Evolutionary conservation across 352 stramenopile genomes (phyloP).

Genomic region (Phytophthora pisi): DNA sequence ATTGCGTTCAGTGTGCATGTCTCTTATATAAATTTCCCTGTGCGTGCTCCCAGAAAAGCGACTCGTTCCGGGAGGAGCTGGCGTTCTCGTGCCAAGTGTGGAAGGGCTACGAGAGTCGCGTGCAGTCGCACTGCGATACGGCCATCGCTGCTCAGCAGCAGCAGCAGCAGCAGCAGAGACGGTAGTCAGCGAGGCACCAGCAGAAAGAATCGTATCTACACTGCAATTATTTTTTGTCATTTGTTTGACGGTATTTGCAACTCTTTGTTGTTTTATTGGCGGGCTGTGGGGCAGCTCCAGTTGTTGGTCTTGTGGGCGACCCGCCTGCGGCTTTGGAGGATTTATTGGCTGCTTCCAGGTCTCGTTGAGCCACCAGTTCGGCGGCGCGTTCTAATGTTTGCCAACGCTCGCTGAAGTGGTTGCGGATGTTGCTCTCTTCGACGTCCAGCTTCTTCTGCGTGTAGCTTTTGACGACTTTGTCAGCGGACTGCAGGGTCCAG

Average conservation of each 20-base stretch:
- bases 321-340: neutral
- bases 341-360: conserved; percentile 12
- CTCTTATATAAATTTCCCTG: no score
- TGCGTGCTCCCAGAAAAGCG: conserved; percentile 62
- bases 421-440: conserved; percentile 38
- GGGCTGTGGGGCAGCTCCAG: neutral
- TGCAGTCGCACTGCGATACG: conserved; percentile 71
- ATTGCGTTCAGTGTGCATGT: neutral
- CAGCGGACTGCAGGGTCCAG: conserved; percentile 15
- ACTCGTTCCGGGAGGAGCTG: conserved; percentile 73
- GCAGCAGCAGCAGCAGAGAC: conserved; percentile 15
- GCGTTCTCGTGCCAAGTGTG: conserved; percentile 80
- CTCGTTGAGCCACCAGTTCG: conserved; percentile 15
- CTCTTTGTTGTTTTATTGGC: neutral
- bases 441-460: conserved; percentile 56
- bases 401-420: conserved; percentile 46
- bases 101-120: conserved; percentile 83
- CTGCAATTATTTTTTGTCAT: conserved; percentile 3
- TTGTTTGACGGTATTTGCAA: neutral
- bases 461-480: conserved; percentile 30
- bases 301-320: neutral
- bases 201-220: neutral
- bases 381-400: conserved; percentile 32
- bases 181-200: neutral
- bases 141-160: conserved; percentile 32